A percentile compares a stretch with the other conserved stretches of the same genome.
phyloP scores from a whole-genome alignment of 192 early-diverging fungal genomes.

The Backusella parvicylindrica region DNA sequence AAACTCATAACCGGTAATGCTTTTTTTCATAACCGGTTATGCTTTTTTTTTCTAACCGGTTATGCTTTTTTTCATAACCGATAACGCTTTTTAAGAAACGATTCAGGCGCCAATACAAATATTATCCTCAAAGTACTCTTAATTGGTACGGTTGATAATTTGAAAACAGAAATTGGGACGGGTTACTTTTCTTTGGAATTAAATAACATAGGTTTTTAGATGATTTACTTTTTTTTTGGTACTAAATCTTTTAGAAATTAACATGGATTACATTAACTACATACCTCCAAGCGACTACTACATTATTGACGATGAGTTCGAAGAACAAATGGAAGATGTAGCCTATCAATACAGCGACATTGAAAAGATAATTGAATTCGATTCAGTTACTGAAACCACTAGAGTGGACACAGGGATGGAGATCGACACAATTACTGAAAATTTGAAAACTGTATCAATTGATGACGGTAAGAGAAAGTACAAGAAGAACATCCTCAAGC shows the following conservation, averaged over 20 bases:
- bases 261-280: not conserved
- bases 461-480: constrained; percentile 7
- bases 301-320: not conserved
- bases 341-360: constrained; percentile 4
- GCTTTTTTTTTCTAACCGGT: too few relatives aligned
- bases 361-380: constrained; percentile 1
- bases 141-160: too few relatives aligned
- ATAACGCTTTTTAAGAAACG: too few relatives aligned
- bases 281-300: constrained; percentile 3
- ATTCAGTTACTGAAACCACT: not conserved
- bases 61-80: too few relatives aligned
- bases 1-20: too few relatives aligned
- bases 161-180: too few relatives aligned
- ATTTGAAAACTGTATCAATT: constrained; percentile 1
- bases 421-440: not conserved
- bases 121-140: too few relatives aligned
- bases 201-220: too few relatives aligned
- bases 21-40: too few relatives aligned
- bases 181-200: too few relatives aligned
- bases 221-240: not conserved
- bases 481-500: not conserved
- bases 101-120: too few relatives aligned
- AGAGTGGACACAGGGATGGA: not conserved
- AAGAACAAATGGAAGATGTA: not conserved
- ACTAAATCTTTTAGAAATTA: not conserved